A percentile compares a stretch with the other conserved stretches of the same genome.
Evolutionary conservation across 441 rosid species (phyloP).

Genomic region (Arabidopsis lyrata): DNA sequence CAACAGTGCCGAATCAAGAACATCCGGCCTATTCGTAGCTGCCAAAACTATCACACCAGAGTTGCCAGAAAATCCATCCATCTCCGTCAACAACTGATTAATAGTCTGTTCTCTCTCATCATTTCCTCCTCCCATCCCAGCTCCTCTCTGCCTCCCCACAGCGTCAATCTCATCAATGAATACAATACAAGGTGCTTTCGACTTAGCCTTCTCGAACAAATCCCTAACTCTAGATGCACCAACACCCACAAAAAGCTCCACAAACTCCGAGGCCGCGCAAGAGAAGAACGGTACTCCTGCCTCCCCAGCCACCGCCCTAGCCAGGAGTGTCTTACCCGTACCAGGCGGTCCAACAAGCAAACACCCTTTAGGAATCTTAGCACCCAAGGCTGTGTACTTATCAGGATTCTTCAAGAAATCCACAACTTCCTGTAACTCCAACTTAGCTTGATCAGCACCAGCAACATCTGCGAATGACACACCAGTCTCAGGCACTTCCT

Average conservation of each 20-base stretch:
- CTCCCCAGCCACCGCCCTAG: slow-evolving; percentile 89
- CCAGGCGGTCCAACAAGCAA: slow-evolving; percentile 93
- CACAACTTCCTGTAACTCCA: slow-evolving; percentile 90
- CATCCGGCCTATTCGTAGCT: slow-evolving; percentile 87
- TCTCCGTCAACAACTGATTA: slow-evolving; percentile 84
- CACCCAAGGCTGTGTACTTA: slow-evolving; percentile 92
- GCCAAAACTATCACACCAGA: slow-evolving; percentile 92
- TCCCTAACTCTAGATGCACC: slow-evolving; percentile 89
- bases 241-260: slow-evolving; percentile 85
- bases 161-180: slow-evolving; percentile 91
- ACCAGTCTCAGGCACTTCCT: slow-evolving; percentile 95
- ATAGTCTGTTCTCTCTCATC: slow-evolving; percentile 94
- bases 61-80: slow-evolving; percentile 92
- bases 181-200: slow-evolving; percentile 81
- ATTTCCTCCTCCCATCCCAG: slow-evolving; percentile 91
- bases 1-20: slow-evolving; percentile 82
- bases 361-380: slow-evolving; percentile 95
- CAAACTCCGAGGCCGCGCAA: slow-evolving; percentile 84
- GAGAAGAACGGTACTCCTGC: slow-evolving; percentile 87
- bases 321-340: slow-evolving; percentile 87
- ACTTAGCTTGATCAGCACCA: slow-evolving; percentile 91
- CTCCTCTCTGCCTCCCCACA: slow-evolving; percentile 95
- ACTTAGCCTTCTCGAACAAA: slow-evolving; percentile 80
- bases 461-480: slow-evolving; percentile 88
- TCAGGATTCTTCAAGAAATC: slow-evolving; percentile 94